Evolutionary conservation across 192 early-diverging fungal genomes (phyloP).

Genomic region (Paraglomus occultum): DNA sequence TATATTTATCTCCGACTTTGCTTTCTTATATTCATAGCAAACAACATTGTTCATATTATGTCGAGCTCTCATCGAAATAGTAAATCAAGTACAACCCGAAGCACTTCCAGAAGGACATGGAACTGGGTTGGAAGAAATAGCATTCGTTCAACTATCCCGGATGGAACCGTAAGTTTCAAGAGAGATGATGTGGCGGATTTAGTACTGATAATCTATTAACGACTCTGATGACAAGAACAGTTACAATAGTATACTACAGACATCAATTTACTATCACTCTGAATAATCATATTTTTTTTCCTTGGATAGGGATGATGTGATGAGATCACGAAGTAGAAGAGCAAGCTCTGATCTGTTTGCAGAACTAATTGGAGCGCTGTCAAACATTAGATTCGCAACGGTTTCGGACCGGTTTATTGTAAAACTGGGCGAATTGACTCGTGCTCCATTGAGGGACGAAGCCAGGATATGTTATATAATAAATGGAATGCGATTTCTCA

Average conservation of each 20-base stretch:
- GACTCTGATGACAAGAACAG: background rate
- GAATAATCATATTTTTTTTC: background rate
- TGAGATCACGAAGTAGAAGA: conserved; percentile 72
- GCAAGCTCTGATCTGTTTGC: conserved; percentile 91
- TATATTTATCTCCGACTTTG: background rate
- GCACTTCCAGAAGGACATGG: conserved; percentile 80
- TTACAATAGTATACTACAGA: background rate
- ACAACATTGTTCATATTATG: conserved; percentile 80
- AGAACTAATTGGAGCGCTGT: conserved; percentile 89
- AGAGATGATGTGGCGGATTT: background rate
- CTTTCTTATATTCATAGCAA: conserved; percentile 11
- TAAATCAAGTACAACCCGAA: conserved; percentile 67
- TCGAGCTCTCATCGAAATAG: conserved; percentile 82
- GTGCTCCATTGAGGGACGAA: conserved; percentile 63
- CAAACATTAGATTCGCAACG: conserved; percentile 84
- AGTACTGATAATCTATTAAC: background rate
- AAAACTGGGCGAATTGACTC: conserved; percentile 75
- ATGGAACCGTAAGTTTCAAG: conserved; percentile 72
- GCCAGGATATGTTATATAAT: conserved; percentile 83
- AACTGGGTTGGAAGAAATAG: conserved; percentile 86
- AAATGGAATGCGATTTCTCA: conserved; percentile 85
- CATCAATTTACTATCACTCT: background rate
- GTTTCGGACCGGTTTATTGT: conserved; percentile 93
- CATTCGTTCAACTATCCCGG: conserved; percentile 86
- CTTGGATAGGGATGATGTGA: conserved; percentile 58